Evolutionary conservation across 768 basidiomycete species (phyloP).

Genomic region (Hygrocybe punicea): DNA sequence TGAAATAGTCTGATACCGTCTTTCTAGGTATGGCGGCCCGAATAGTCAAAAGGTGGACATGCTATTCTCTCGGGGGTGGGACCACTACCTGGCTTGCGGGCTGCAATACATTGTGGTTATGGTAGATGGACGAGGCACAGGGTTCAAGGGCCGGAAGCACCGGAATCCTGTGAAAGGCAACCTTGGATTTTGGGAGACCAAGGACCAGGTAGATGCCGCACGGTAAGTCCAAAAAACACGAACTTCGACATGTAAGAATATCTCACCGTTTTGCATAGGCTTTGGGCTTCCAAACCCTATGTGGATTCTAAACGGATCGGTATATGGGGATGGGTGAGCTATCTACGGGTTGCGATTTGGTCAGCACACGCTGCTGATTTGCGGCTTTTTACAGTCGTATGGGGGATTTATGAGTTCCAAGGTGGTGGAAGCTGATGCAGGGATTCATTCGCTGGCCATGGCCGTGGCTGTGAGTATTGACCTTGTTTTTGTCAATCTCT

Average conservation of each 20-base stretch:
- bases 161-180: slow-evolving; percentile 87
- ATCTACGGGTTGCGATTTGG: neutral
- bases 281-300: slow-evolving; percentile 84
- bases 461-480: slow-evolving; percentile 70
- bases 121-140: slow-evolving; percentile 93
- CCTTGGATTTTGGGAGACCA: slow-evolving; percentile 84
- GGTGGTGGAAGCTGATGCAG: slow-evolving; percentile 84
- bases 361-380: neutral
- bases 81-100: slow-evolving; percentile 77
- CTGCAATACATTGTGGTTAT: slow-evolving; percentile 81
- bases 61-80: slow-evolving; percentile 73
- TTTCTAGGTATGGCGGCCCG: slow-evolving; percentile 83
- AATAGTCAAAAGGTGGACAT: slow-evolving; percentile 73
- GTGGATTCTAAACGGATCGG: slow-evolving; percentile 88
- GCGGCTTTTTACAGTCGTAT: slow-evolving; percentile 64
- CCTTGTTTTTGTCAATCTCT: neutral
- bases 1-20: neutral
- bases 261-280: slow-evolving; percentile 34
- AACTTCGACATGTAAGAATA: slow-evolving; percentile 1
- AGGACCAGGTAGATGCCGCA: slow-evolving; percentile 87
- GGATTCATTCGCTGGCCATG: slow-evolving; percentile 88
- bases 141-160: slow-evolving; percentile 79
- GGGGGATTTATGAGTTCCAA: slow-evolving; percentile 97
- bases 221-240: slow-evolving; percentile 49
- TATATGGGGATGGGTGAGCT: slow-evolving; percentile 94